Conservation (phyloP, 129 eudicot species). For the Pseudognaphalium luteoalbum region DNA sequence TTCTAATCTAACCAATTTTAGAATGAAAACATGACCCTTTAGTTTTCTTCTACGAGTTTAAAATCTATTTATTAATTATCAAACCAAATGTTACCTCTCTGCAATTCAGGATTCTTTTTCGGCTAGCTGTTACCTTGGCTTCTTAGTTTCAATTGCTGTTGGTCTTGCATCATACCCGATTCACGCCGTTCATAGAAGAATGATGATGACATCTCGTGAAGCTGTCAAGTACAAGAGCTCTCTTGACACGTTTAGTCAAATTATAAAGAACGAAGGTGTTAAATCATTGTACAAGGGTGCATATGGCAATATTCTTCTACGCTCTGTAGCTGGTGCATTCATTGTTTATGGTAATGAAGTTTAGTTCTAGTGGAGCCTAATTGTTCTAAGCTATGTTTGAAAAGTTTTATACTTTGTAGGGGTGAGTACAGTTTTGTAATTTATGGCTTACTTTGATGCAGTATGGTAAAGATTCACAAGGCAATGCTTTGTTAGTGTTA, state of each 20-base stretch:
- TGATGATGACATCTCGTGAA: conserved; percentile 78
- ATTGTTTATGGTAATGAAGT: conserved; percentile 41
- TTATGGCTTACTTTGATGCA: too few relatives aligned
- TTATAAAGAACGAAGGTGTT: conserved; percentile 50
- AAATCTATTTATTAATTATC: too few relatives aligned
- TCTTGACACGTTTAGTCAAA: conserved; percentile 51
- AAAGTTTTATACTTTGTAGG: too few relatives aligned
- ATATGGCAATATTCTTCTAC: conserved; percentile 42
- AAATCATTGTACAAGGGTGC: conserved; percentile 67
- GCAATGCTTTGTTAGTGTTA: too few relatives aligned
- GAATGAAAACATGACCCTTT: background rate
- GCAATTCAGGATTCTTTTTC: conserved; percentile 53
- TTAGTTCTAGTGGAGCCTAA: conserved; percentile 41
- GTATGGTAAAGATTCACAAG: too few relatives aligned
- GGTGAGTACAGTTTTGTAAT: too few relatives aligned
- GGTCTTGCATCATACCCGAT: conserved; percentile 71
- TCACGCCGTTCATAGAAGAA: conserved; percentile 65
- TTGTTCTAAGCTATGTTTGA: background rate
- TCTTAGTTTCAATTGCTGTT: conserved; percentile 61
- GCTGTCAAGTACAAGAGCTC: conserved; percentile 66
- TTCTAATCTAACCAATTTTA: too few relatives aligned
- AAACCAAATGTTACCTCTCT: too few relatives aligned
- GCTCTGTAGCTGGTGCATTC: conserved; percentile 46
- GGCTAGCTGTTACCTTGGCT: conserved; percentile 64
- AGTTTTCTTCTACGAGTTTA: background rate